phyloP scores from a whole-genome alignment of 192 early-diverging fungal genomes.

The Coemansia sp. region DNA sequence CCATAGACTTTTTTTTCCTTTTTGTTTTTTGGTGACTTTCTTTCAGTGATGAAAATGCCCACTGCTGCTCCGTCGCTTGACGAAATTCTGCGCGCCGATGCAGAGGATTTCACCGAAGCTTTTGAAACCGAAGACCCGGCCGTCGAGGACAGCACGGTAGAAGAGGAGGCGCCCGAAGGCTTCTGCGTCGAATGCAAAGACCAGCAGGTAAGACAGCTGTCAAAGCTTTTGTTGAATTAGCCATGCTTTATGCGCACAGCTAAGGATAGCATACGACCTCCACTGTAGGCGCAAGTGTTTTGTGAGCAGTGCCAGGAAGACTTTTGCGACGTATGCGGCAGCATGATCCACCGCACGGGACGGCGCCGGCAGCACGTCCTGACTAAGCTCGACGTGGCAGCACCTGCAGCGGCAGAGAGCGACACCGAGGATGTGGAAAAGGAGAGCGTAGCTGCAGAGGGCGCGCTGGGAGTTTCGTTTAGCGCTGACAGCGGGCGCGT shows the following conservation, averaged over 20 bases:
- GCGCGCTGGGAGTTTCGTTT: slow-evolving; percentile 48
- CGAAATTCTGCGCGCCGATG: slow-evolving; percentile 41
- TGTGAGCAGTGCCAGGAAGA: slow-evolving; percentile 84
- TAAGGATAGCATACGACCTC: not conserved
- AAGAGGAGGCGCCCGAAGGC: slow-evolving; percentile 58
- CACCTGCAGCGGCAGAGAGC: not conserved
- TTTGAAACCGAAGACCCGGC: slow-evolving; percentile 2
- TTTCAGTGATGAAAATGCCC: slow-evolving; percentile 33
- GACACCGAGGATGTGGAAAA: slow-evolving; percentile 2
- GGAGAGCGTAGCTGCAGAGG: slow-evolving; percentile 6
- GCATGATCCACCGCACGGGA: slow-evolving; percentile 82
- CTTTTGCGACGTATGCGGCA: slow-evolving; percentile 91
- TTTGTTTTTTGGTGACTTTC: not conserved
- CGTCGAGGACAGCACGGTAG: not conserved
- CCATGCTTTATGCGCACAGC: not conserved
- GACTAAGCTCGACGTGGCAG: not conserved
- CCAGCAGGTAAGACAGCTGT: slow-evolving; percentile 53
- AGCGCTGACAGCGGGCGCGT: slow-evolving; percentile 35
- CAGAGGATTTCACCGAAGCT: slow-evolving; percentile 15
- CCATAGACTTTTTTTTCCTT: not conserved
- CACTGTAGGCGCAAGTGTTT: slow-evolving; percentile 38
- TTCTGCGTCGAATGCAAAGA: slow-evolving; percentile 91
- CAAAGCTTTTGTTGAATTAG: not conserved
- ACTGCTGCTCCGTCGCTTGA: slow-evolving; percentile 30
- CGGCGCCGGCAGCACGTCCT: slow-evolving; percentile 60